Percentiles rank a stretch among this genome's conserved stretches.
These are phyloP conservation scores for Persicaria maculosa DNA, from an alignment of 148 eudicot genomes.

Conservation along the genomic window DNA sequence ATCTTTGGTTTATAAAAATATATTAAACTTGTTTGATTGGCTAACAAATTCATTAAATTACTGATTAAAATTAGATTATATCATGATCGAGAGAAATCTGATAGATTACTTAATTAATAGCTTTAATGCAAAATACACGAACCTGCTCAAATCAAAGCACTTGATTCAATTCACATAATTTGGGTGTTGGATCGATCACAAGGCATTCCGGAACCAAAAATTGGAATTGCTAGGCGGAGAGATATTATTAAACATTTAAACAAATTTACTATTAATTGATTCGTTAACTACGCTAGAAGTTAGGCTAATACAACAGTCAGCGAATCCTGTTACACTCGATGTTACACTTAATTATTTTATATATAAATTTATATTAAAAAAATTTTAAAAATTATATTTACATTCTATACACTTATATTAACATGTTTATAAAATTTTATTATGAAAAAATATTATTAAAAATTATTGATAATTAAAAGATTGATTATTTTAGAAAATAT, in stretches of 20 bases:
- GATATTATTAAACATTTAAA: neutral
- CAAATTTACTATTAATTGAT: neutral
- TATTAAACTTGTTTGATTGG: slow-evolving; percentile 2
- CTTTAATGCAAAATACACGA: neutral
- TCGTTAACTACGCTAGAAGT: neutral
- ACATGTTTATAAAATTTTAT: too few relatives aligned
- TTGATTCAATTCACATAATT: neutral
- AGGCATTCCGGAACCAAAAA: neutral
- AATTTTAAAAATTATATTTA: too few relatives aligned
- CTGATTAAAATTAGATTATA: neutral
- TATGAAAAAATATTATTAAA: too few relatives aligned
- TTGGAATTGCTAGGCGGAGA: slow-evolving; percentile 3
- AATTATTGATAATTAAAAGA: too few relatives aligned
- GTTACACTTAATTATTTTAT: too few relatives aligned
- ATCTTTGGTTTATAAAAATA: neutral
- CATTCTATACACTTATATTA: too few relatives aligned
- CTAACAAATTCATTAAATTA: too few relatives aligned
- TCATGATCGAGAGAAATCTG: neutral
- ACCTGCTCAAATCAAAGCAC: neutral
- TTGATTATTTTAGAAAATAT: too few relatives aligned
- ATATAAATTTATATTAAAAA: too few relatives aligned
- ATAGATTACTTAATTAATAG: neutral
- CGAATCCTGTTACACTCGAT: too few relatives aligned
- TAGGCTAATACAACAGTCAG: too few relatives aligned
- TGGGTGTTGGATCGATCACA: neutral